phyloP scores from a whole-genome alignment of 2,329 filamentous ascomycete genomes.

The Colletotrichum agaves region DNA sequence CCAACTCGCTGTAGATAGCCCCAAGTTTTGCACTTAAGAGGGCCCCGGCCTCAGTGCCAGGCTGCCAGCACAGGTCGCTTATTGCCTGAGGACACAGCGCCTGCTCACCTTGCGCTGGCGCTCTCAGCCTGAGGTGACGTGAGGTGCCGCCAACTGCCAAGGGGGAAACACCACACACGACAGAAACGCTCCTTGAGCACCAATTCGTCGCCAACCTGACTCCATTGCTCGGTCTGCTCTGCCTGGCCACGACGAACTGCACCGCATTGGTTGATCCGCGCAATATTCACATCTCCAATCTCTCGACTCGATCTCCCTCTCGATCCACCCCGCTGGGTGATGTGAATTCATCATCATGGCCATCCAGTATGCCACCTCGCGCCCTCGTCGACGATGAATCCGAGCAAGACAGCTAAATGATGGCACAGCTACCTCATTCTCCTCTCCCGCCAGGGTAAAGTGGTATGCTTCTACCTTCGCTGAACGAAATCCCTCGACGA shows the following conservation, averaged over 20 bases:
- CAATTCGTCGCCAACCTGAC: conserved; percentile 42
- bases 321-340: conserved; percentile 30
- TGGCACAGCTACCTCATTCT: conserved; percentile 89
- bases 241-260: conserved; percentile 11
- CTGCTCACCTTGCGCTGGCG: conserved; percentile 28
- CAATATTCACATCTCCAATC: conserved; percentile 10
- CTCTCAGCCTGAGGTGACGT: conserved; percentile 21
- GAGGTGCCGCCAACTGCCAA: neutral
- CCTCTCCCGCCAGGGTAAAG: conserved; percentile 98
- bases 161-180: conserved; percentile 19
- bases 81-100: conserved; percentile 31
- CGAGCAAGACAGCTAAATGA: conserved; percentile 32
- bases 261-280: conserved; percentile 26
- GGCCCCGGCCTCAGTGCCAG: neutral
- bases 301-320: conserved; percentile 34
- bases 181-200: neutral
- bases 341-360: conserved; percentile 50
- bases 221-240: conserved; percentile 26
- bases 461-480: conserved; percentile 71
- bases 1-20: neutral
- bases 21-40: neutral
- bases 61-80: neutral
- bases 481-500: neutral
- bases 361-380: conserved; percentile 52
- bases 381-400: neutral